phyloP scores from a whole-genome alignment of 345 rosid species.

The Lepidium sativum region DNA sequence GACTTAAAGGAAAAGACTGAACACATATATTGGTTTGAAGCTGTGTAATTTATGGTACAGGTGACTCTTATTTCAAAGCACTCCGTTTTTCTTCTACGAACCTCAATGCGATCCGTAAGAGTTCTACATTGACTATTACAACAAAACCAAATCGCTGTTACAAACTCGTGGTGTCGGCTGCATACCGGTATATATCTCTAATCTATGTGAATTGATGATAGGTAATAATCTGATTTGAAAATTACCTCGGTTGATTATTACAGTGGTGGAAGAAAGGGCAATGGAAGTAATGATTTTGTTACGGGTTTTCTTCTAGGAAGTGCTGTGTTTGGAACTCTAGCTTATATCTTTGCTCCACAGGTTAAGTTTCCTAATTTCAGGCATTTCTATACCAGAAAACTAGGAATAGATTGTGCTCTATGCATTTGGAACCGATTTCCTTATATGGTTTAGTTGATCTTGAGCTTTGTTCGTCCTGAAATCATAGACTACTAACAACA shows the following conservation, averaged over 20 bases:
- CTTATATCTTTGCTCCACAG: slow-evolving; percentile 78
- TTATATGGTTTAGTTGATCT: not conserved
- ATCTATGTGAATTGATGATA: not conserved
- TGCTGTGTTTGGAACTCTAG: slow-evolving; percentile 65
- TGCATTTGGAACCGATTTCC: not conserved
- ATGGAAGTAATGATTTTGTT: slow-evolving; percentile 58
- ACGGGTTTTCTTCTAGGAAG: slow-evolving; percentile 74
- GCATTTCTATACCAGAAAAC: slow-evolving; percentile 31
- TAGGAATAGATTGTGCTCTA: slow-evolving; percentile 26
- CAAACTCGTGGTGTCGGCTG: slow-evolving; percentile 39
- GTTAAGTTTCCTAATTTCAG: slow-evolving; percentile 35
- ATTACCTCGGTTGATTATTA: not conserved
- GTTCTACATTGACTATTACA: slow-evolving; percentile 24
- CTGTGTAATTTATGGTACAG: slow-evolving; percentile 15
- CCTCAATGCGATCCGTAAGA: slow-evolving; percentile 27
- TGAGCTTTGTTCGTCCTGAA: not conserved
- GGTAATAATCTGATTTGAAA: not conserved
- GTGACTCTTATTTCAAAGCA: slow-evolving; percentile 33
- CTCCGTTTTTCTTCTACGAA: slow-evolving; percentile 29
- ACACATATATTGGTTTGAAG: not conserved
- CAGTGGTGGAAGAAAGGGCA: slow-evolving; percentile 32
- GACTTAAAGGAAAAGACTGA: not conserved
- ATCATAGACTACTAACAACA: not conserved
- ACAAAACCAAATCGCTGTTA: slow-evolving; percentile 26
- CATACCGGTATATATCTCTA: slow-evolving; percentile 26